Evolutionary conservation across 192 early-diverging fungal species (phyloP).

Genomic region (Backusella macrospora): DNA sequence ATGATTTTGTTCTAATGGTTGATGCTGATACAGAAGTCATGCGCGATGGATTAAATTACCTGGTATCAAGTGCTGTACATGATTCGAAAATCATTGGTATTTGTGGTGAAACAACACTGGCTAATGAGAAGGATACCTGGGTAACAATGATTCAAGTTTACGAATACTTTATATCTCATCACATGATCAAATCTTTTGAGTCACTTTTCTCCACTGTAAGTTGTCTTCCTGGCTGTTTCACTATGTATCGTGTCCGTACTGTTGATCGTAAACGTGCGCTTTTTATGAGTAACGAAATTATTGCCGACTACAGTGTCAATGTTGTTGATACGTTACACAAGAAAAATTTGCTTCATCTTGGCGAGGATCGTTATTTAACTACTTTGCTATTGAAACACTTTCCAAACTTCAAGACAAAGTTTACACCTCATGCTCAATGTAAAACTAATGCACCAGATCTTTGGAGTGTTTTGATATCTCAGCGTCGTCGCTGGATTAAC

Average conservation of each 20-base stretch:
- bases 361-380: conserved; percentile 98
- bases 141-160: conserved; percentile 99
- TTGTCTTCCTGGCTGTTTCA: conserved; percentile 98
- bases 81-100: conserved; percentile 93
- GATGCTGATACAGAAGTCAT: conserved; percentile 97
- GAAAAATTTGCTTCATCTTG: conserved; percentile 97
- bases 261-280: conserved; percentile 88
- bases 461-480: conserved; percentile 92
- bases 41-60: conserved; percentile 86
- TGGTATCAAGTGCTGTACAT: conserved; percentile 88
- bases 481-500: conserved; percentile 99
- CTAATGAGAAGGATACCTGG: conserved; percentile 95
- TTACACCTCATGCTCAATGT: conserved; percentile 90
- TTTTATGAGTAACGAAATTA: conserved; percentile 86
- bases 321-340: conserved; percentile 95
- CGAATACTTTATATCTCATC: conserved; percentile 98
- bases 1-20: conserved; percentile 97
- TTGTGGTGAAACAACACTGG: conserved; percentile 94
- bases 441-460: conserved; percentile 93
- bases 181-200: conserved; percentile 96
- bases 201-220: conserved; percentile 96
- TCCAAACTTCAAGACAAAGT: conserved; percentile 93
- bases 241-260: conserved; percentile 96
- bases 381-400: conserved; percentile 95
- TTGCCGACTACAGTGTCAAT: conserved; percentile 93